These are phyloP conservation scores for Extremus antarcticus DNA, from an alignment of 495 filamentous ascomycete species.

Conservation along the genomic window DNA sequence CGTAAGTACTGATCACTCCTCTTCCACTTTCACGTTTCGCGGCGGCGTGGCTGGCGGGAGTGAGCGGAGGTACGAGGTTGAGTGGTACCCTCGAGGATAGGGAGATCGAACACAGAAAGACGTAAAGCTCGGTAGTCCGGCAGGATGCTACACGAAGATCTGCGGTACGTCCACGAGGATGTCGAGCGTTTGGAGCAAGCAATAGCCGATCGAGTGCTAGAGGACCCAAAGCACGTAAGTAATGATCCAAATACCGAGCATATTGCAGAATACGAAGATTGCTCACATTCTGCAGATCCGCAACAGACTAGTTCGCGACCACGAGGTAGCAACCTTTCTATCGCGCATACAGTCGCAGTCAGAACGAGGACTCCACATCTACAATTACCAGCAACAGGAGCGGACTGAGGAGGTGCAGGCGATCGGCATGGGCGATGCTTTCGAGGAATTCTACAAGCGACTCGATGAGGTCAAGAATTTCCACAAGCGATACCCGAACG, in stretches of 20 bases:
- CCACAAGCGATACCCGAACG: slow-evolving; percentile 83
- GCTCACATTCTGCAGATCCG: slow-evolving; percentile 54
- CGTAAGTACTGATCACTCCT: too few species aligned
- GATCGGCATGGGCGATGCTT: slow-evolving; percentile 77
- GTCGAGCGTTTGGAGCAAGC: slow-evolving; percentile 89
- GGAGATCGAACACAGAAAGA: too few species aligned
- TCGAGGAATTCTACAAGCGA: slow-evolving; percentile 87
- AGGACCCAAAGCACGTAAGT: slow-evolving; percentile 80
- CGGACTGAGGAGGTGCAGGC: slow-evolving; percentile 70
- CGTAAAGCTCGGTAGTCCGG: not conserved
- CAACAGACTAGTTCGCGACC: slow-evolving; percentile 74
- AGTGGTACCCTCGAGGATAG: too few species aligned
- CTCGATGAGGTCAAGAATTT: slow-evolving; percentile 70
- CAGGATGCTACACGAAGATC: slow-evolving; percentile 79
- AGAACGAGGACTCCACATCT: slow-evolving; percentile 66
- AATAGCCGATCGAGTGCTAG: slow-evolving; percentile 74
- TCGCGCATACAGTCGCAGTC: slow-evolving; percentile 79
- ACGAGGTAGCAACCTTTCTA: slow-evolving; percentile 81
- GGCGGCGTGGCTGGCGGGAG: too few species aligned
- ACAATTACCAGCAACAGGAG: slow-evolving; percentile 62
- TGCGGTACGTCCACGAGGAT: slow-evolving; percentile 88
- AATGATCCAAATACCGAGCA: not conserved
- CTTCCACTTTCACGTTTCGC: too few species aligned
- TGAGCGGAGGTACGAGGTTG: too few species aligned
- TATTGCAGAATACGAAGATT: slow-evolving; percentile 5